phyloP scores from a whole-genome alignment of 768 basidiomycete species.

The Tulasnella sp. region DNA sequence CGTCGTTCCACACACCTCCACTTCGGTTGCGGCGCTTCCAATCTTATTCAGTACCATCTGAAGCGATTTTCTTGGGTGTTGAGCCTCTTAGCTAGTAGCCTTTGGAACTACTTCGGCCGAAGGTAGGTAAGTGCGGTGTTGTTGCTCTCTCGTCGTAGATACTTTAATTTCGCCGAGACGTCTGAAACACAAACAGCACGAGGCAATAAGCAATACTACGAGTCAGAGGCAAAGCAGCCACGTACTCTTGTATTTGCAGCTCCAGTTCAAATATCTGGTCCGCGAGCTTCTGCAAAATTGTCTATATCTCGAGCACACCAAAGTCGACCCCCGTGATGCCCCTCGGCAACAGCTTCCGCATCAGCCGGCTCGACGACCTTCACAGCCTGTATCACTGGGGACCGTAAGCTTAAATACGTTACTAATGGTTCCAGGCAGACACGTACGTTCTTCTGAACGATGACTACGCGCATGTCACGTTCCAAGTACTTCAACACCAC shows the following conservation, averaged over 20 bases:
- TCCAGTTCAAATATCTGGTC: slow-evolving; percentile 72
- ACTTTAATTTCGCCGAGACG: slow-evolving; percentile 65
- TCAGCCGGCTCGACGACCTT: slow-evolving; percentile 65
- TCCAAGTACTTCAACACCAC: slow-evolving; percentile 78
- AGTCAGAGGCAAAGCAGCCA: neutral
- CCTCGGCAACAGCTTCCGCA: slow-evolving; percentile 32
- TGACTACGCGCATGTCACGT: slow-evolving; percentile 68
- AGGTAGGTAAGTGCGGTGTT: slow-evolving; percentile 60
- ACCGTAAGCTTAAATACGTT: neutral
- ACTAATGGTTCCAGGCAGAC: neutral
- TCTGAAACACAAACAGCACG: slow-evolving; percentile 46
- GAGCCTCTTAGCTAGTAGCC: slow-evolving; percentile 72
- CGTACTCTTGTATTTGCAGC: slow-evolving; percentile 71
- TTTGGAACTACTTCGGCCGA: slow-evolving; percentile 81
- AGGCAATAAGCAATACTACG: neutral
- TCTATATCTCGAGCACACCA: slow-evolving; percentile 80
- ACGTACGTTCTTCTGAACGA: slow-evolving; percentile 66
- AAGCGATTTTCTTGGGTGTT: no score
- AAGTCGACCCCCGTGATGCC: slow-evolving; percentile 78
- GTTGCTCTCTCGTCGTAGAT: slow-evolving; percentile 72
- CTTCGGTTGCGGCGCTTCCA: slow-evolving; percentile 86
- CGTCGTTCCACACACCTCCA: slow-evolving; percentile 62
- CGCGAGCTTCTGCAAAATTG: slow-evolving; percentile 66
- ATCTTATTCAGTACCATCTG: slow-evolving; percentile 78
- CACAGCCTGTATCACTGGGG: slow-evolving; percentile 58